Base-by-base conservation (phyloP, 2,329 filamentous ascomycete genomes). In the Penicillium olsonii region DNA sequence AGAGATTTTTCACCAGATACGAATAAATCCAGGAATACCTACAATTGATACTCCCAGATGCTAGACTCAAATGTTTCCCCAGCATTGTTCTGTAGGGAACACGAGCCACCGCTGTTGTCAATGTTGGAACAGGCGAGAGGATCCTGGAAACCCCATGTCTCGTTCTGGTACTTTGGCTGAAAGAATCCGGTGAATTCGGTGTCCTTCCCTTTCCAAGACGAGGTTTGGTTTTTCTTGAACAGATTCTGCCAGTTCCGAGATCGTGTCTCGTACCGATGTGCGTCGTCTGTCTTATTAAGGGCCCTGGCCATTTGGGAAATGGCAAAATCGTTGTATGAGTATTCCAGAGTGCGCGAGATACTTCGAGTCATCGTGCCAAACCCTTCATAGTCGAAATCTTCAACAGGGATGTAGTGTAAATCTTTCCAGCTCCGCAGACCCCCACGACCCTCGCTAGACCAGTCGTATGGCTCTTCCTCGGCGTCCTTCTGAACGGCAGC, bases 171-270 rank as follows among this genome's bases (percentile, higher is more conserved):
- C 42, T 79, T 82, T 0, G 87, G 87, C 63, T 89, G 84, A 52
- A 90, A 84, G 68, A 90, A 91, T 0, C 87, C 87, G 0, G 71
- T 75, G 57, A 88, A 91, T 0, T 84, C 85, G 0, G 85, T 87
- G 54, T 87, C 74, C 0, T 65, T 75, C 0, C 81, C 82, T 48
- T 82, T 79, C 45, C 77, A 72, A 39, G 74, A 72, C 1, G 84
- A 87, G 1, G 66, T 75, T 65, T 87, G 84, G 43, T 86, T 78
- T 0, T 72, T 62, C 41, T 82, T 84, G 72, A 83, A 88, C 40
- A 90, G 72, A 52, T 88, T 88, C 58, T 77, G 74, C 87, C 87
- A 91, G 63, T 87, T 84, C 1, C 73, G 73, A 41, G 84, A 83
- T 0, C 80, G 78, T 0, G 67, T 67, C 2, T 83, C 65, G 55